Percentiles rank a stretch among this genome's conserved stretches.
Evolutionary conservation across 2,329 filamentous ascomycete species (phyloP).

Genomic region (Erysiphe pulchra): DNA sequence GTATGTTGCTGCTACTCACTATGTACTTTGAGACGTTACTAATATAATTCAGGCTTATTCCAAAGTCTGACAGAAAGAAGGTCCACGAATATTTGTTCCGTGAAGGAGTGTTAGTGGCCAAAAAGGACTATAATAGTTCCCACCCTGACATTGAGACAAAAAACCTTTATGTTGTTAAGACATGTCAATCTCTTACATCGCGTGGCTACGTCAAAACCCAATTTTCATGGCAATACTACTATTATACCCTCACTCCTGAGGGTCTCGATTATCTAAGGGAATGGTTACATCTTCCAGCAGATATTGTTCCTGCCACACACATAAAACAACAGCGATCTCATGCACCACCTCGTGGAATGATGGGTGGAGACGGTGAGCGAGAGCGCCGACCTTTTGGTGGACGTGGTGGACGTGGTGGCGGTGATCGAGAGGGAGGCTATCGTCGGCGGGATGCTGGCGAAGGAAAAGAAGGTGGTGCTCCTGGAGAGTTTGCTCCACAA

Average conservation of each 20-base stretch:
- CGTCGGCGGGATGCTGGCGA: slow-evolving; percentile 58
- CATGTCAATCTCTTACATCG: slow-evolving; percentile 90
- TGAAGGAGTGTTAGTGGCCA: slow-evolving; percentile 78
- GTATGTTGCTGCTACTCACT: slow-evolving; percentile 5
- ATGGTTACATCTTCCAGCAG: slow-evolving; percentile 98
- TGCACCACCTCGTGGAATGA: slow-evolving; percentile 73
- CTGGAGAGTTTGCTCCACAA: slow-evolving; percentile 73
- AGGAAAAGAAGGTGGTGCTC: slow-evolving; percentile 75
- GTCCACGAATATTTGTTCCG: slow-evolving; percentile 99
- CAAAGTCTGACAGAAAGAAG: slow-evolving; percentile 99
- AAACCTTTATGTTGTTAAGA: slow-evolving; percentile 99
- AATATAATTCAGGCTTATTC: slow-evolving; percentile 56
- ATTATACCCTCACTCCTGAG: slow-evolving; percentile 99
- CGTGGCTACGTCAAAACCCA: slow-evolving; percentile 98
- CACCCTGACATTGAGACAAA: slow-evolving; percentile 97
- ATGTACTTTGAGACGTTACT: not conserved
- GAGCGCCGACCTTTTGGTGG: slow-evolving; percentile 62
- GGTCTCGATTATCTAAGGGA: slow-evolving; percentile 99
- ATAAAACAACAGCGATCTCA: slow-evolving; percentile 99
- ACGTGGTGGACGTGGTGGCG: slow-evolving; percentile 43
- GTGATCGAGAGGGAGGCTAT: slow-evolving; percentile 68
- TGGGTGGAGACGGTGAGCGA: slow-evolving; percentile 57
- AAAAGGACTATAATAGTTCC: slow-evolving; percentile 99
- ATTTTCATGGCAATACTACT: slow-evolving; percentile 99
- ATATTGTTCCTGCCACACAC: slow-evolving; percentile 98